These are phyloP conservation scores for Allantophomopsis cytisporea DNA, from an alignment of 2,329 filamentous ascomycete genomes.

Conservation along the genomic window DNA sequence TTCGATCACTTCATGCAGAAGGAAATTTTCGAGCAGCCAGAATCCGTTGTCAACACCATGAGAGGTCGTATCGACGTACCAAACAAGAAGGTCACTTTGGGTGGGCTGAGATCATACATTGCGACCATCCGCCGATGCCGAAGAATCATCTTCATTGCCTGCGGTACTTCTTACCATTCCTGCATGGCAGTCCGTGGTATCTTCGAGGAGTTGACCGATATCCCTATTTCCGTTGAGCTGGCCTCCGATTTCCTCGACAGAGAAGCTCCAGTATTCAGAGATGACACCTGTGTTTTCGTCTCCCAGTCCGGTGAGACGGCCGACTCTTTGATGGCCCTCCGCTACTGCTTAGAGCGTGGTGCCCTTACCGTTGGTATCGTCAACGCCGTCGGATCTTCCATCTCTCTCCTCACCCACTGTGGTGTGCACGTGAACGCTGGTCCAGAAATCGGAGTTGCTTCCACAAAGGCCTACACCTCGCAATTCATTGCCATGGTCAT, in stretches of 20 bases:
- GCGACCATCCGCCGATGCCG: slow-evolving; percentile 91
- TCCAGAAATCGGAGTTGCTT: slow-evolving; percentile 96
- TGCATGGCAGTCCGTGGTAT: slow-evolving; percentile 98
- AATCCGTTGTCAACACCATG: slow-evolving; percentile 99
- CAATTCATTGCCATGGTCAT: slow-evolving; percentile 99
- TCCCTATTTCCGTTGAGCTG: slow-evolving; percentile 91
- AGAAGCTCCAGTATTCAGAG: slow-evolving; percentile 94
- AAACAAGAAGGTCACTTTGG: slow-evolving; percentile 91
- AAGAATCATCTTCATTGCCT: slow-evolving; percentile 97
- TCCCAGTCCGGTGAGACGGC: slow-evolving; percentile 98
- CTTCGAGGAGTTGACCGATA: slow-evolving; percentile 96
- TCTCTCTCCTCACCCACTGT: slow-evolving; percentile 96
- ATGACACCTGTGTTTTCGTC: slow-evolving; percentile 97
- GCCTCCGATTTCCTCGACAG: slow-evolving; percentile 97
- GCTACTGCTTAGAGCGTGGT: slow-evolving; percentile 95
- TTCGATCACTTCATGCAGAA: slow-evolving; percentile 99
- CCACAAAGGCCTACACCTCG: slow-evolving; percentile 98
- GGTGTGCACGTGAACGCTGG: slow-evolving; percentile 99
- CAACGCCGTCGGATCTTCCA: slow-evolving; percentile 96
- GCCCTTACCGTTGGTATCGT: slow-evolving; percentile 96
- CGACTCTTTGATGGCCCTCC: slow-evolving; percentile 90
- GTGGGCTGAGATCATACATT: slow-evolving; percentile 93
- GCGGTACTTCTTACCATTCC: slow-evolving; percentile 95
- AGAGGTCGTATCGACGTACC: slow-evolving; percentile 88
- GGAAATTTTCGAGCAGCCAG: slow-evolving; percentile 99